phyloP scores from a whole-genome alignment of 2,329 filamentous ascomycete species.

The Neophaeococcomyces aloes region DNA sequence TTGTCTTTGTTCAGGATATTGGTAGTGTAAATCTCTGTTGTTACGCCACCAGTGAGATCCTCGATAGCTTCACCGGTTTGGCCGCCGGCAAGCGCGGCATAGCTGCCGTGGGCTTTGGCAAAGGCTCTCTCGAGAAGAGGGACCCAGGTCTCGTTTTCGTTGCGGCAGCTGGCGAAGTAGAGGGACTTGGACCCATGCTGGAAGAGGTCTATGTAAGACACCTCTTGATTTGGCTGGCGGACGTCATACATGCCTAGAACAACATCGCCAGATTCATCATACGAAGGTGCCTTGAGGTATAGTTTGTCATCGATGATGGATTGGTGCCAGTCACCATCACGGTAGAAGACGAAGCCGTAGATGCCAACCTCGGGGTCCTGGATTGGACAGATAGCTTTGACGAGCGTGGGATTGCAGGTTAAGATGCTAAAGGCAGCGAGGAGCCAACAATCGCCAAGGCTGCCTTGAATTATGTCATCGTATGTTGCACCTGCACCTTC shows the following conservation, averaged over 20 bases:
- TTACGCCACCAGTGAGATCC: constrained; percentile 46
- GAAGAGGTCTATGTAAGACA: constrained; percentile 59
- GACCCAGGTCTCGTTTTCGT: constrained; percentile 74
- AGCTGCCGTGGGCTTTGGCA: constrained; percentile 75
- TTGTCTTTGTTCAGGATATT: constrained; percentile 55
- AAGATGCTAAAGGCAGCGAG: constrained; percentile 70
- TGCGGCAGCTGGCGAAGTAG: constrained; percentile 65
- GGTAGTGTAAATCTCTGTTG: constrained; percentile 35
- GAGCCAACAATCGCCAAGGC: constrained; percentile 75
- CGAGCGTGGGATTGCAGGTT: constrained; percentile 61
- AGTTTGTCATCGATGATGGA: constrained; percentile 89
- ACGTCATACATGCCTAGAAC: constrained; percentile 65
- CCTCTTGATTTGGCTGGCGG: constrained; percentile 61
- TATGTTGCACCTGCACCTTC: constrained; percentile 55
- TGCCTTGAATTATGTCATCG: constrained; percentile 68
- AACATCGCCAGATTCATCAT: constrained; percentile 67
- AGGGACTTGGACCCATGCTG: constrained; percentile 67
- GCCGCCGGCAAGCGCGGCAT: constrained; percentile 62
- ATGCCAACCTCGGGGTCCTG: constrained; percentile 66
- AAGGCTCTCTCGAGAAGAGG: constrained; percentile 69
- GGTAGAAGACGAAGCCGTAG: constrained; percentile 76
- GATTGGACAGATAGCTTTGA: constrained; percentile 63
- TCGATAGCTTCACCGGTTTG: constrained; percentile 56
- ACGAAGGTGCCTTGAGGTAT: constrained; percentile 71
- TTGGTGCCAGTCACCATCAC: constrained; percentile 82